These are phyloP conservation scores for Raddia distichophylla DNA, from an alignment of 176 grass and related monocot genomes.

Conservation along the genomic window DNA sequence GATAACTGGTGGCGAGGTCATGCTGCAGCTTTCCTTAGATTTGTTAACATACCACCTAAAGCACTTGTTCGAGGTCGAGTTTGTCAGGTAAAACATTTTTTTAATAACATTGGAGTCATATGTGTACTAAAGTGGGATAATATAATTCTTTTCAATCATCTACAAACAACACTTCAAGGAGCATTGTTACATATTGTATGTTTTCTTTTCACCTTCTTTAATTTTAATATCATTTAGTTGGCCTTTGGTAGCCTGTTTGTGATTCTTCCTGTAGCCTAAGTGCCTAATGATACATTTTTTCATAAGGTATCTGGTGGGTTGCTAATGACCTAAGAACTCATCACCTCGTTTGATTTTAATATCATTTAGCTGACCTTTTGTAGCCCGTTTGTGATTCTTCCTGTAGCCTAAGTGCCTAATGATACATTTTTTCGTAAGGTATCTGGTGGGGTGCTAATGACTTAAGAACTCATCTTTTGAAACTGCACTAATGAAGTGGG, in stretches of 20 bases:
- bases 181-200: constrained; percentile 11
- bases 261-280: constrained; percentile 9
- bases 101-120: constrained; percentile 4
- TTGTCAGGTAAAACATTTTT: constrained; percentile 62
- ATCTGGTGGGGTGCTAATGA: background rate
- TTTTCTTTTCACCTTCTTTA: constrained; percentile 27
- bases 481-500: background rate
- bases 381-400: constrained; percentile 1
- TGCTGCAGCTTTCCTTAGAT: constrained; percentile 90
- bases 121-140: background rate
- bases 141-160: constrained; percentile 23
- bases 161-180: background rate
- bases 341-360: background rate
- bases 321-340: no score
- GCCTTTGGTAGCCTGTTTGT: background rate
- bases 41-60: constrained; percentile 78
- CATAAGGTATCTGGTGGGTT: background rate
- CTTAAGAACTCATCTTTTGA: constrained; percentile 29
- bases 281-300: background rate
- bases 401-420: background rate
- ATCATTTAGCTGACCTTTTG: constrained; percentile 29
- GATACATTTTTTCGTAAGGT: background rate
- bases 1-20: constrained; percentile 99
- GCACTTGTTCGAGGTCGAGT: constrained; percentile 76
- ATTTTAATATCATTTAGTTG: constrained; percentile 23